Evolutionary conservation across 495 filamentous ascomycete species (phyloP).

Genomic region (Hypoxylon trugodes): DNA sequence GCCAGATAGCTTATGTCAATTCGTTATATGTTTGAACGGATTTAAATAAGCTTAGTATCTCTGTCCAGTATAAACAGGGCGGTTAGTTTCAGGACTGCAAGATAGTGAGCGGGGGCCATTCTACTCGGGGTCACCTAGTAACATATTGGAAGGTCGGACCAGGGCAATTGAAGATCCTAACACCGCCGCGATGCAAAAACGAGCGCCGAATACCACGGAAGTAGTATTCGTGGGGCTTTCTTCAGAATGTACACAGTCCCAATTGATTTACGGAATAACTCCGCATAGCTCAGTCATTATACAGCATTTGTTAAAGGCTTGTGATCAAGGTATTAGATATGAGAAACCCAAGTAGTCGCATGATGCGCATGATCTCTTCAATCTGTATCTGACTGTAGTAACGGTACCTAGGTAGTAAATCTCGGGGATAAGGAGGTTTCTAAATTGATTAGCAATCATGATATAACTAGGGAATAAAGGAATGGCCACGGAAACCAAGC

Average conservation of each 20-base stretch:
- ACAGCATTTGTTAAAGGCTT: neutral
- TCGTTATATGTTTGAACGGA: neutral
- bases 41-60: neutral
- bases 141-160: neutral
- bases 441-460: neutral
- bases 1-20: neutral
- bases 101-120: neutral
- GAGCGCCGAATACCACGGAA: neutral
- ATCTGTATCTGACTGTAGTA: too few species aligned
- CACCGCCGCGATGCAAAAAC: too few species aligned
- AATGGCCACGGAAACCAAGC: neutral
- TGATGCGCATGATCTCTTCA: too few species aligned
- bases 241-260: neutral
- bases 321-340: neutral
- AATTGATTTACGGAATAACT: neutral
- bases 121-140: neutral
- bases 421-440: too few species aligned
- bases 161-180: neutral
- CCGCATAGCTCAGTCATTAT: neutral
- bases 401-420: too few species aligned
- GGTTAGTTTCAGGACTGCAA: neutral
- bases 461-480: neutral
- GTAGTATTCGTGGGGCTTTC: neutral
- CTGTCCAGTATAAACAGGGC: neutral
- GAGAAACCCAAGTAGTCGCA: neutral